Percentiles rank a stretch among this genome's conserved stretches.
Conservation (phyloP, 495 filamentous ascomycete genomes). For the Parathielavia hyrcaniae region DNA sequence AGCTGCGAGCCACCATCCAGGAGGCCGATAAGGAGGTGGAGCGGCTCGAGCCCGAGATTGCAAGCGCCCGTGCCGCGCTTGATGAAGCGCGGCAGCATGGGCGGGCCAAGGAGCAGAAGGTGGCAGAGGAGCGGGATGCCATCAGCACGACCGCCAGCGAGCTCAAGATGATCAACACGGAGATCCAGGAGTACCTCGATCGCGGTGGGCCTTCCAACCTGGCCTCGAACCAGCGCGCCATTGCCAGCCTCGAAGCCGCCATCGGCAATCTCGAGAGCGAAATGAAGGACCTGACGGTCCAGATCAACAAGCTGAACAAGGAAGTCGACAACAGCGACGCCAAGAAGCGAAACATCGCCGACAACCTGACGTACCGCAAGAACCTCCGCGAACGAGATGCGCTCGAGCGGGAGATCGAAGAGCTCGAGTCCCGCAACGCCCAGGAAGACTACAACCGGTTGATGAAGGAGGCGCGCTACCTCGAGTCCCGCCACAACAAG, state of each 20-base stretch:
- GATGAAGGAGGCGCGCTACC: slow-evolving; percentile 55
- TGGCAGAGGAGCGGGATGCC: slow-evolving; percentile 64
- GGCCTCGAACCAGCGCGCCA: slow-evolving; percentile 58
- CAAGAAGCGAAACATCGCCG: slow-evolving; percentile 72
- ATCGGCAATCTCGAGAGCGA: slow-evolving; percentile 62
- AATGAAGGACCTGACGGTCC: slow-evolving; percentile 55
- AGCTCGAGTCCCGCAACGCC: slow-evolving; percentile 74
- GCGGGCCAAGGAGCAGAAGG: slow-evolving; percentile 62
- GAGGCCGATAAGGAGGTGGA: slow-evolving; percentile 64
- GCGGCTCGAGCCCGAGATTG: slow-evolving; percentile 61
- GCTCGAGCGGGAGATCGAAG: slow-evolving; percentile 62
- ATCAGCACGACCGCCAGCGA: slow-evolving; percentile 68
- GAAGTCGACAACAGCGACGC: slow-evolving; percentile 69
- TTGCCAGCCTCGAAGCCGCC: slow-evolving; percentile 58
- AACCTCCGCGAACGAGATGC: slow-evolving; percentile 59
- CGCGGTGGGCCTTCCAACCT: slow-evolving; percentile 69
- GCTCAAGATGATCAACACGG: slow-evolving; percentile 63
- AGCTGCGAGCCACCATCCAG: slow-evolving; percentile 62
- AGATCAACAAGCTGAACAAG: slow-evolving; percentile 71
- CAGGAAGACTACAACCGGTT: slow-evolving; percentile 73
- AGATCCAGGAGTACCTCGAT: slow-evolving; percentile 75
- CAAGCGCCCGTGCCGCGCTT: slow-evolving; percentile 63
- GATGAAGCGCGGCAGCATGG: slow-evolving; percentile 69
- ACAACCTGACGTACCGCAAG: slow-evolving; percentile 80
- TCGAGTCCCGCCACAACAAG: slow-evolving; percentile 56